Evolutionary conservation across 305 asterid species (phyloP).

Genomic region (Fraxinus sp.): DNA sequence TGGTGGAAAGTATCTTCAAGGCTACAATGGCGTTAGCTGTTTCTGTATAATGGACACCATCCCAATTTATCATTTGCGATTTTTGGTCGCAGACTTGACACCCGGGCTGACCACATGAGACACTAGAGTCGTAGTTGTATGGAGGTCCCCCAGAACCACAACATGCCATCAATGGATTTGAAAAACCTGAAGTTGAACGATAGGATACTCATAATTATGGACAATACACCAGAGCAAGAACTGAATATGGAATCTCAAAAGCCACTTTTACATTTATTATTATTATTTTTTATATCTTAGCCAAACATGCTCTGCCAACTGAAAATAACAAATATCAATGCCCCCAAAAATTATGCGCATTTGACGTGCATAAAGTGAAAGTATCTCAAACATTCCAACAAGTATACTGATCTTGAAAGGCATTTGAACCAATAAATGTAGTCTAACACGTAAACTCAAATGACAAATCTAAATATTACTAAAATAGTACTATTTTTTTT

Average conservation of each 20-base stretch:
- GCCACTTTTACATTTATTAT: not conserved
- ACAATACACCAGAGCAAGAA: not conserved
- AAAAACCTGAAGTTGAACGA: conserved; percentile 41
- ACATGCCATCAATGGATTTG: conserved; percentile 71
- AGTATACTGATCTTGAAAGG: not conserved
- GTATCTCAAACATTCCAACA: not conserved
- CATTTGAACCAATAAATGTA: not conserved
- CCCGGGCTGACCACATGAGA: conserved; percentile 58
- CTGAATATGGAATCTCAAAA: not conserved
- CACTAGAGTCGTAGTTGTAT: conserved; percentile 52
- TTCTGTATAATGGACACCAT: conserved; percentile 81
- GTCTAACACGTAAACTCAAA: too few species aligned
- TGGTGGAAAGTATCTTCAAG: conserved; percentile 57
- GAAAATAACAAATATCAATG: not conserved
- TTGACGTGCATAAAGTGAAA: not conserved
- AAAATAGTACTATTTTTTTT: not conserved
- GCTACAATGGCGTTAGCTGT: conserved; percentile 66
- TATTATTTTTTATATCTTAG: not conserved
- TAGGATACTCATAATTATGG: not conserved
- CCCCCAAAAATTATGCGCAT: not conserved
- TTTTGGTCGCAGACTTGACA: conserved; percentile 57
- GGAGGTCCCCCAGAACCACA: conserved; percentile 92
- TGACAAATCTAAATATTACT: not conserved
- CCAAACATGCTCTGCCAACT: not conserved
- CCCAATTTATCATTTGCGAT: conserved; percentile 60